Conservation (phyloP, 768 basidiomycete genomes). For the Tricholoma sp. region DNA sequence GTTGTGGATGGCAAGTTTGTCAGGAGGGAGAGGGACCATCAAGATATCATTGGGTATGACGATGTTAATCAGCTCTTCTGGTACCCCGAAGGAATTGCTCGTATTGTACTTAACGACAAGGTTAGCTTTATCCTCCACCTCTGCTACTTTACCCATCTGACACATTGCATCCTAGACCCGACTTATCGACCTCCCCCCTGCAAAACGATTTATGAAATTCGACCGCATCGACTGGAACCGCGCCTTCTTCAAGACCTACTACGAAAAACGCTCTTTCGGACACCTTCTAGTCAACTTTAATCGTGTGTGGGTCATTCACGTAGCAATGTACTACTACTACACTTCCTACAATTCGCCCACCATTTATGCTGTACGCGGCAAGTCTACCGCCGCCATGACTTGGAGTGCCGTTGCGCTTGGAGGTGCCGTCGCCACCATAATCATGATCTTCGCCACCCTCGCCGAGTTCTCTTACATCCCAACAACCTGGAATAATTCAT, state of each 20-base stretch:
- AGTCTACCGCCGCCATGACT: conserved; percentile 68
- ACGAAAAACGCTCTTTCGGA: conserved; percentile 93
- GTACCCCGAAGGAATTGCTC: conserved; percentile 97
- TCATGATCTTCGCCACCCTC: conserved; percentile 94
- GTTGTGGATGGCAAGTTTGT: conserved; percentile 94
- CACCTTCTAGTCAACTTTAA: conserved; percentile 99
- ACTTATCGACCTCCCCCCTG: conserved; percentile 84
- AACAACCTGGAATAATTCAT: conserved; percentile 97
- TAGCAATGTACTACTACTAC: conserved; percentile 94
- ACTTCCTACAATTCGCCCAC: conserved; percentile 90
- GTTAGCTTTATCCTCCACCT: conserved; percentile 30
- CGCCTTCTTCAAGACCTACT: conserved; percentile 99
- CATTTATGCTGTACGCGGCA: conserved; percentile 60
- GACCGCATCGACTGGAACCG: conserved; percentile 95
- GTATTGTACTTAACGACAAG: conserved; percentile 87
- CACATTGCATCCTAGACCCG: conserved; percentile 51
- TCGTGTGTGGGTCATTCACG: conserved; percentile 97
- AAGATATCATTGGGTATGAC: conserved; percentile 95
- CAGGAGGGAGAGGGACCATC: conserved; percentile 87
- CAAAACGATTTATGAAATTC: conserved; percentile 95
- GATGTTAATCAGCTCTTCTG: conserved; percentile 99
- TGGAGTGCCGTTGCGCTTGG: conserved; percentile 96
- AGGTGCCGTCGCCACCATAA: conserved; percentile 90
- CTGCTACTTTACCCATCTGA: conserved; percentile 2
- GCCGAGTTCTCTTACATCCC: conserved; percentile 98